phyloP scores from a whole-genome alignment of 2,329 filamentous ascomycete species.

The Lasiodiplodia theobromae region DNA sequence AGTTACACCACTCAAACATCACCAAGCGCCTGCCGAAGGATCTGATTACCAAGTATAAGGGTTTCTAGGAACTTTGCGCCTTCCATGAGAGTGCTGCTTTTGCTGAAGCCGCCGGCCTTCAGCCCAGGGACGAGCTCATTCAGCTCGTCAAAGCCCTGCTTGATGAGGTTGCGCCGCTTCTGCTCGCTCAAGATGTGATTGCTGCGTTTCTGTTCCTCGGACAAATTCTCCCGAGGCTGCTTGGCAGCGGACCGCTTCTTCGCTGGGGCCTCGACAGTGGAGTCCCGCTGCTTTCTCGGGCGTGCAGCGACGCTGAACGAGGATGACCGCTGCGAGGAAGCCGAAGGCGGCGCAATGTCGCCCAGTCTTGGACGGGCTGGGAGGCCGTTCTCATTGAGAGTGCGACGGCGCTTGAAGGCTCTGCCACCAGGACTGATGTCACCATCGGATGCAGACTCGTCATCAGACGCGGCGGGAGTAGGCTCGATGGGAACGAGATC shows the following conservation, averaged over 20 bases:
- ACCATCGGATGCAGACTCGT: slow-evolving; percentile 21
- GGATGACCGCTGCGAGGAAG: slow-evolving; percentile 19
- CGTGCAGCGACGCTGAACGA: slow-evolving; percentile 26
- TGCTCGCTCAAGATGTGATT: slow-evolving; percentile 91
- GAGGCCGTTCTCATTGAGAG: slow-evolving; percentile 25
- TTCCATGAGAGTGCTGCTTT: slow-evolving; percentile 79
- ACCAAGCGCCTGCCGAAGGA: slow-evolving; percentile 21
- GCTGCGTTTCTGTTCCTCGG: slow-evolving; percentile 80
- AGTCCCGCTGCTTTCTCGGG: slow-evolving; percentile 39
- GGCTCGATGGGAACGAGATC: slow-evolving; percentile 17
- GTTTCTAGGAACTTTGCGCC: slow-evolving; percentile 81
- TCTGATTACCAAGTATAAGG: slow-evolving; percentile 69
- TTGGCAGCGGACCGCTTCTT: slow-evolving; percentile 19
- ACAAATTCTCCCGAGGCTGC: slow-evolving; percentile 62
- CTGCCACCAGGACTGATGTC: slow-evolving; percentile 22
- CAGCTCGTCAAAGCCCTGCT: slow-evolving; percentile 83
- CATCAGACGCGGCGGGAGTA: slow-evolving; percentile 15
- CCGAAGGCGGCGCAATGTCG: neutral
- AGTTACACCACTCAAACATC: slow-evolving; percentile 18
- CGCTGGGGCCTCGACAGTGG: slow-evolving; percentile 10
- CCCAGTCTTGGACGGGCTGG: neutral
- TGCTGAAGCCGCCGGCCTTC: slow-evolving; percentile 68
- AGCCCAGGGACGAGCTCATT: slow-evolving; percentile 77
- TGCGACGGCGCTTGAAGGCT: slow-evolving; percentile 22
- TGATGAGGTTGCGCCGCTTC: slow-evolving; percentile 81